Base-by-base conservation (phyloP, 768 basidiomycete genomes). In the Daedaleopsis sinensis region DNA sequence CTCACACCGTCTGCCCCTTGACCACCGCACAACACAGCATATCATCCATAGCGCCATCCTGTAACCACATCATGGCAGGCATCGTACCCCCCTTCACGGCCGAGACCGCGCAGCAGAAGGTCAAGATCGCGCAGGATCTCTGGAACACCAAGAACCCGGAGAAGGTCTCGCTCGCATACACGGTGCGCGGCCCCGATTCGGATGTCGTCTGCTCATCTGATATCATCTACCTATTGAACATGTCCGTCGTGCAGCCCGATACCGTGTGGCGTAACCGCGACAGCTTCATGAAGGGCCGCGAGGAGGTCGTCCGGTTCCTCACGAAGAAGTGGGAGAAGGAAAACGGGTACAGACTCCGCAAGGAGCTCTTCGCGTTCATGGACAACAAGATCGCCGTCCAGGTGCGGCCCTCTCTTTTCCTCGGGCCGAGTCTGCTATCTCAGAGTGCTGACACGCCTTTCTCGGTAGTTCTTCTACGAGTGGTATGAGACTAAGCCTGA, bases 201-300 rank as follows among this genome's bases (percentile, higher is more conserved):
- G 7, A 32, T 32, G 7, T 61, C 5, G 19, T 44, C 21, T 7
- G 6, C 3, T 48, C 38, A 23, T 16, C 23, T 12, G 42, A 13
- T 49, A 35, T 27, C 32, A 6, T 6, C 12, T 7, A 5, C 36
- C 21, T 15, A 54, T 39, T 21, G 38, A 38, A 24, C 49, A 35
- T 53, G 35, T 32, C 21, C 1, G n/a, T 12, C 51, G 39, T 42
- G 10, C 18, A 70, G 69, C 64, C 63, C 12, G 79, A 83, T 67
- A 80, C 79, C 5, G 72, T 80, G 66, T 86, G 84, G 85, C 73
- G 85, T 23, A 87, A 87, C 72, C 75, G 85, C 37, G 80, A 79
- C 67, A 58, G 70, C 18, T 87, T 87, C 70, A 65, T 81, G 61
- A 58, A 62, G 37, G 84, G 84, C 0, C 73, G 74, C 24, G 74